Percentiles rank a stretch among this genome's conserved stretches.
phyloP scores from a whole-genome alignment of 1,139 yeast species.

The Candida albicans region DNA sequence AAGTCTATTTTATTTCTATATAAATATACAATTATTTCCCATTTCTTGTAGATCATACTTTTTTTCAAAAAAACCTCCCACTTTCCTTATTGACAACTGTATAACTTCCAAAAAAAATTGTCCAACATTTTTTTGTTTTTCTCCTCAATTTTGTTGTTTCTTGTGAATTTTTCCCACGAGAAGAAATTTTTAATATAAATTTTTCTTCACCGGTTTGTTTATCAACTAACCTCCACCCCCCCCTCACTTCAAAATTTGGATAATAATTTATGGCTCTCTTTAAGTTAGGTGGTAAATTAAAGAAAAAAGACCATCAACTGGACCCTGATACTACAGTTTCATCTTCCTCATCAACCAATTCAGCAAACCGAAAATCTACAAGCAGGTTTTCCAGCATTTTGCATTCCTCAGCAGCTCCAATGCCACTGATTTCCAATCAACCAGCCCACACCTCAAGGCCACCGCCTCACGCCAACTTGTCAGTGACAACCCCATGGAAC shows the following conservation, averaged over 20 bases:
- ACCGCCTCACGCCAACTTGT: slow-evolving; percentile 10
- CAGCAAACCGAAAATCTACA: slow-evolving; percentile 3
- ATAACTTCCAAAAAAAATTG: neutral
- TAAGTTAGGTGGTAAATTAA: slow-evolving; percentile 11
- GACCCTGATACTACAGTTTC: slow-evolving; percentile 6
- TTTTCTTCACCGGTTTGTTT: too few relatives aligned
- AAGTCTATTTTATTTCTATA: too few relatives aligned
- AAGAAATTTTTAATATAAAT: too few relatives aligned
- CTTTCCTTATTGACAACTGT: too few relatives aligned
- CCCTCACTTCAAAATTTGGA: too few relatives aligned
- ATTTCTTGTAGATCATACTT: too few relatives aligned
- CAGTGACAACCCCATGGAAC: slow-evolving; percentile 66
- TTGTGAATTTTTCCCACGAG: too few relatives aligned
- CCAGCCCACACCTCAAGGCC: slow-evolving; percentile 7
- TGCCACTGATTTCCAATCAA: slow-evolving; percentile 9
- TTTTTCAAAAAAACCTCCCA: too few relatives aligned
- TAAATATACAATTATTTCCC: too few relatives aligned
- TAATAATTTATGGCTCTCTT: slow-evolving; percentile 15
- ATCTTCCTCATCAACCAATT: slow-evolving; percentile 5
- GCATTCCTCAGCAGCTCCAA: slow-evolving; percentile 3
- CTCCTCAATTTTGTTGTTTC: too few relatives aligned
- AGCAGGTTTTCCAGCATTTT: slow-evolving; percentile 1
- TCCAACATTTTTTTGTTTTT: too few relatives aligned
- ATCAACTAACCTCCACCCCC: too few relatives aligned
- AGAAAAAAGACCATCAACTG: slow-evolving; percentile 6